phyloP scores from a whole-genome alignment of 2,329 filamentous ascomycete species.

The Zarea fungicola region DNA sequence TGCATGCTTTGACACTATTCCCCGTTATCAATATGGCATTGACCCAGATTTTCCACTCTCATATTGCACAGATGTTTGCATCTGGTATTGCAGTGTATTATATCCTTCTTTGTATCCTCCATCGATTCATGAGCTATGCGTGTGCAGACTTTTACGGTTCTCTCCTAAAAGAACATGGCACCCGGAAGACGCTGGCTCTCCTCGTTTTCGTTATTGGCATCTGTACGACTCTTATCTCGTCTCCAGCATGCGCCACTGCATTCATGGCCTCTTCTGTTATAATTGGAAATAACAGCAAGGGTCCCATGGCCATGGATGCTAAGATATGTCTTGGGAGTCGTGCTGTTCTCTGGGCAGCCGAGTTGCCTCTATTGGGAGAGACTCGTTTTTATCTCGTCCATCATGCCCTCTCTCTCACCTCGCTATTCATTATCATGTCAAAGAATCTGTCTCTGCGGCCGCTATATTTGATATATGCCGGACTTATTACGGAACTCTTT shows the following conservation, averaged over 20 bases:
- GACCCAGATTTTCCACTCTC: not conserved
- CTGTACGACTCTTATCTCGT: constrained; percentile 6
- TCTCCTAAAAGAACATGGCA: not conserved
- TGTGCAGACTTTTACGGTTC: not conserved
- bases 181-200: constrained; percentile 4
- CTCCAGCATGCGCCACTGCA: constrained; percentile 10
- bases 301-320: not conserved
- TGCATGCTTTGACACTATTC: no score
- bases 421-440: not conserved
- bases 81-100: not conserved
- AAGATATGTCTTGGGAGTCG: constrained; percentile 14
- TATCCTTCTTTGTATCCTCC: not conserved
- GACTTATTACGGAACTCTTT: constrained; percentile 15
- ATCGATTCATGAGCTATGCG: not conserved
- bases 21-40: not conserved
- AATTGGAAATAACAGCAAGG: not conserved
- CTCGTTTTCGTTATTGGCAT: constrained; percentile 16
- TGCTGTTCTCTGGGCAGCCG: constrained; percentile 14
- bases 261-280: constrained; percentile 4
- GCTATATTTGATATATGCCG: constrained; percentile 14
- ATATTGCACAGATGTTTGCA: not conserved
- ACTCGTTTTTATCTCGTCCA: constrained; percentile 14
- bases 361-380: constrained; percentile 14
- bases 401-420: constrained; percentile 14
- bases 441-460: not conserved